These are phyloP conservation scores for Alopecurus myosuroides DNA, from an alignment of 176 grass and related monocot species.

Conservation along the genomic window DNA sequence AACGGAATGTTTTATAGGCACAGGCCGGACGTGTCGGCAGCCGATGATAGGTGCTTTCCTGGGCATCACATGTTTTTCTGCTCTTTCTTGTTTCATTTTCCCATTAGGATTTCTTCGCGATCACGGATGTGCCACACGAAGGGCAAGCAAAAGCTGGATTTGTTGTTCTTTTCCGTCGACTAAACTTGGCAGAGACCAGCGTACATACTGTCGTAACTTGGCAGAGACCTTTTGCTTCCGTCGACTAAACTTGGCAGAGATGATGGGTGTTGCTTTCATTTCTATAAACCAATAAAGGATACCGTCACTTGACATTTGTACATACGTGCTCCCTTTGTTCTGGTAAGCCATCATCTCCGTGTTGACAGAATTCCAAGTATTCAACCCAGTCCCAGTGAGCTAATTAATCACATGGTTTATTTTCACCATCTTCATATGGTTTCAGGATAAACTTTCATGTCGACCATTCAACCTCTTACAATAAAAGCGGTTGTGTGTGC, in stretches of 20 bases:
- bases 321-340: neutral
- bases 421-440: neutral
- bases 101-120: neutral
- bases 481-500: too few relatives aligned
- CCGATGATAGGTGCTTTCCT: neutral
- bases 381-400: neutral
- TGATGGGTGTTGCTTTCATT: constrained; percentile 1
- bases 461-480: too few relatives aligned
- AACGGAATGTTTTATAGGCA: neutral
- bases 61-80: constrained; percentile 8
- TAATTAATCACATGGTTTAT: neutral
- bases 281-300: neutral
- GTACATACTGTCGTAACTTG: neutral
- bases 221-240: too few relatives aligned
- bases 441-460: neutral
- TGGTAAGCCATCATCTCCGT: neutral
- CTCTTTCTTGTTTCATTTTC: neutral
- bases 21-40: neutral
- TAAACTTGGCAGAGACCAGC: neutral
- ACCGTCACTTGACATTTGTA: neutral
- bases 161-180: neutral
- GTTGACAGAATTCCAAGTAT: neutral
- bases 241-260: neutral
- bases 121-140: neutral
- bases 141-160: neutral